phyloP scores from a whole-genome alignment of 139 green algal genomes.

The Klebsormidium nitens region DNA sequence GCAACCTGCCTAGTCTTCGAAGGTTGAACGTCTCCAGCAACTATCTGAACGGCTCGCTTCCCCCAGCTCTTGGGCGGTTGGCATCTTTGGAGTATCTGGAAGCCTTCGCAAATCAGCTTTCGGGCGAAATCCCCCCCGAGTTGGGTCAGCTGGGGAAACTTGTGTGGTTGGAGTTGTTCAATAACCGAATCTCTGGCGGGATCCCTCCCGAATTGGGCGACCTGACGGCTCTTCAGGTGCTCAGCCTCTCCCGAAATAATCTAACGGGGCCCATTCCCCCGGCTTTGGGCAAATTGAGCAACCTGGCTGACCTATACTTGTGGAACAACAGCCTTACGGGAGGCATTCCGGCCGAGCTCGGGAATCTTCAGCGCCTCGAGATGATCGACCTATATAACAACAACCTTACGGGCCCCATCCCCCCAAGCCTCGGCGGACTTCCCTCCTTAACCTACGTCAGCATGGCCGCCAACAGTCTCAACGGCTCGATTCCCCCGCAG shows the following conservation, averaged over 20 bases:
- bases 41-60: neutral
- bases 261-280: conserved; percentile 10
- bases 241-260: neutral
- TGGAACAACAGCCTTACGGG: neutral
- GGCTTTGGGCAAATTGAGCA: neutral
- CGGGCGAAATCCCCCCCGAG: neutral
- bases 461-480: neutral
- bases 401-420: too few relatives aligned
- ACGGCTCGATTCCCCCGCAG: conserved; percentile 3
- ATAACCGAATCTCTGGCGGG: neutral
- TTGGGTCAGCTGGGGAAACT: neutral
- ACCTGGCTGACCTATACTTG: neutral
- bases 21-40: neutral
- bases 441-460: neutral
- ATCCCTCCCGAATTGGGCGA: neutral
- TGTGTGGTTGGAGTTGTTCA: too few relatives aligned
- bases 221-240: neutral
- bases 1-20: neutral
- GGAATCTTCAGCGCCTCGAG: too few relatives aligned
- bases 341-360: neutral
- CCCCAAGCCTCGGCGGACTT: too few relatives aligned
- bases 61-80: neutral
- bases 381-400: too few relatives aligned
- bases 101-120: neutral
- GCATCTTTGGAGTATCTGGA: neutral